A percentile compares a stretch with the other conserved stretches of the same genome.
These are phyloP conservation scores for Parascedosporium putredinis DNA, from an alignment of 2,329 filamentous ascomycete species.

Conservation along the genomic window DNA sequence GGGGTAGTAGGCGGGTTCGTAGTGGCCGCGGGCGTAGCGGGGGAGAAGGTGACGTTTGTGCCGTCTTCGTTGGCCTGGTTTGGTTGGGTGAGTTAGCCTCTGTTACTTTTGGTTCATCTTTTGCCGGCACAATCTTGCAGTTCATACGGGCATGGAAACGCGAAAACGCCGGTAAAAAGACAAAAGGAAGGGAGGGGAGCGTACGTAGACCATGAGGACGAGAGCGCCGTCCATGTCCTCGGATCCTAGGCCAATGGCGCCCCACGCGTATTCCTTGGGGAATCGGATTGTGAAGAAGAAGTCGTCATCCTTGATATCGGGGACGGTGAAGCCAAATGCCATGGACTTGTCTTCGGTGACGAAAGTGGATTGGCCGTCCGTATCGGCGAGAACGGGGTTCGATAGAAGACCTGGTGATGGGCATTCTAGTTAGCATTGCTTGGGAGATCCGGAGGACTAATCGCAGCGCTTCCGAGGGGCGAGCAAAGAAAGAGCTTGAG, in stretches of 20 bases:
- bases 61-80: slow-evolving; percentile 25
- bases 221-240: slow-evolving; percentile 40
- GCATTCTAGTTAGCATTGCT: too few species aligned
- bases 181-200: not conserved
- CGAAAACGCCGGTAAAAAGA: not conserved
- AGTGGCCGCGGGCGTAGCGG: slow-evolving; percentile 37
- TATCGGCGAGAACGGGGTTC: slow-evolving; percentile 16
- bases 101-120: not conserved
- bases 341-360: slow-evolving; percentile 31
- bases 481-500: not conserved
- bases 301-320: slow-evolving; percentile 33
- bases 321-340: slow-evolving; percentile 40
- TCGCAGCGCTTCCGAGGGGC: not conserved
- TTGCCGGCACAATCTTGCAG: not conserved
- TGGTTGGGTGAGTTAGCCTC: not conserved
- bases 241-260: slow-evolving; percentile 43
- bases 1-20: slow-evolving; percentile 38
- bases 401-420: slow-evolving; percentile 11
- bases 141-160: too few species aligned
- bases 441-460: too few species aligned
- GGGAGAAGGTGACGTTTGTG: slow-evolving; percentile 44
- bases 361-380: slow-evolving; percentile 29
- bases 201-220: slow-evolving; percentile 42
- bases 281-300: slow-evolving; percentile 45
- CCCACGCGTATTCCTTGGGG: slow-evolving; percentile 36